Evolutionary conservation across 768 basidiomycete genomes (phyloP).

Genomic region (Lactifluus piperatus): DNA sequence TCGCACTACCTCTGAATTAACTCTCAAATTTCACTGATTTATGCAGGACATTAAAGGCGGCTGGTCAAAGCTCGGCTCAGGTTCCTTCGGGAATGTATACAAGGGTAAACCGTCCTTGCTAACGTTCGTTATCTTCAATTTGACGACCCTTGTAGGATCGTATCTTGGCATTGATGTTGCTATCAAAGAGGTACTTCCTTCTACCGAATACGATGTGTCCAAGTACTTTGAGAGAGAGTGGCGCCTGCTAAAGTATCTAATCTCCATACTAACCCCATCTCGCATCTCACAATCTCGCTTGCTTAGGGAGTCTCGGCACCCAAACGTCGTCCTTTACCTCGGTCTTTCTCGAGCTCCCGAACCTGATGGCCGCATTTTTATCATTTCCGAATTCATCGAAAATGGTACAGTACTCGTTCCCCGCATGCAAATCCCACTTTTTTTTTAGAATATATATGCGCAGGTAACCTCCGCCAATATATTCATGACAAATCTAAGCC

Average conservation of each 20-base stretch:
- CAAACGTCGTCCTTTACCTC: constrained; percentile 89
- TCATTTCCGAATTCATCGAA: constrained; percentile 92
- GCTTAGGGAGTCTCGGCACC: constrained; percentile 73
- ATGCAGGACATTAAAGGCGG: constrained; percentile 74
- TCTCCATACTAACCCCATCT: constrained; percentile 11
- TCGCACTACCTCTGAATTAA: background rate
- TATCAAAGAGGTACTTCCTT: constrained; percentile 93
- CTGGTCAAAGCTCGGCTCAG: constrained; percentile 87
- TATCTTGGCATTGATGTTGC: constrained; percentile 97
- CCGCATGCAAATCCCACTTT: background rate
- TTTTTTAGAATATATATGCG: constrained; percentile 4
- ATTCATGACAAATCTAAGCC: constrained; percentile 78
- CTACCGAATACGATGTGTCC: constrained; percentile 83
- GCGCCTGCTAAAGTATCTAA: constrained; percentile 79
- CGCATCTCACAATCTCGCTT: background rate
- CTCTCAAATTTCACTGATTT: background rate
- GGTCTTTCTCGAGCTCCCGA: constrained; percentile 77
- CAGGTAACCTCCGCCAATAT: constrained; percentile 76
- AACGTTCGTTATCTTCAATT: constrained; percentile 21
- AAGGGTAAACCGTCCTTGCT: constrained; percentile 46
- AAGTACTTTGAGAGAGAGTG: constrained; percentile 99
- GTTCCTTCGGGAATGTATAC: constrained; percentile 89
- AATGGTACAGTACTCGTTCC: constrained; percentile 38
- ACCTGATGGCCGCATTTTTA: constrained; percentile 81
- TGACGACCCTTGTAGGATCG: constrained; percentile 37